Conservation (phyloP, 805 yeast species). For the Zygosaccharomyces bisporus region DNA sequence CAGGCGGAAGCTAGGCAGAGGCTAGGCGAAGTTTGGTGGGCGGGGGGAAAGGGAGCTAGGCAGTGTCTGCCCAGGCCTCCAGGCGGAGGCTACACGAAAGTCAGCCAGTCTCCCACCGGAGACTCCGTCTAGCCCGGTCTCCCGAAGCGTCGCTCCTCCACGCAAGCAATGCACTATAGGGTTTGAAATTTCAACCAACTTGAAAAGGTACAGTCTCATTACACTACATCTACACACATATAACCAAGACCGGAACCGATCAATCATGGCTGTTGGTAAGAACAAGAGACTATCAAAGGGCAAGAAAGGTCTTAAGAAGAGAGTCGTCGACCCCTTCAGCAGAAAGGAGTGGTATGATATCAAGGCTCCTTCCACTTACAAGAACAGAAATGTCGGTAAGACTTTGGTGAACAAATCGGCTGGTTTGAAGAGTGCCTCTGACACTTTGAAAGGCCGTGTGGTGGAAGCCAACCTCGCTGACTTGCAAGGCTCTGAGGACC, state of each 20-base stretch:
- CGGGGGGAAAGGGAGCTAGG: not conserved
- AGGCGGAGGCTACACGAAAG: not conserved
- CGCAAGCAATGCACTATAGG: conserved; percentile 1
- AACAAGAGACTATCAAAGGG: conserved; percentile 82
- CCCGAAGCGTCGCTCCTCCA: not conserved
- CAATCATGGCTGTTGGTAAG: conserved; percentile 75
- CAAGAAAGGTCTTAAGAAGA: conserved; percentile 98
- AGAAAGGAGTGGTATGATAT: conserved; percentile 98
- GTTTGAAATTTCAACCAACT: conserved; percentile 7
- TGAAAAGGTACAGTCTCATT: conserved; percentile 1
- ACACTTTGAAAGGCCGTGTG: conserved; percentile 96
- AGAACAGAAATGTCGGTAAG: conserved; percentile 98
- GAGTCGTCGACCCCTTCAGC: conserved; percentile 98
- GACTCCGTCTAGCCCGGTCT: not conserved
- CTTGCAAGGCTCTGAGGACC: conserved; percentile 98
- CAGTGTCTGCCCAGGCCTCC: not conserved
- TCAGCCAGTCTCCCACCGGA: not conserved
- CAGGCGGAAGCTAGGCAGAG: not conserved
- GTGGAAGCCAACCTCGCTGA: conserved; percentile 95
- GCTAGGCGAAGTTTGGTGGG: not conserved
- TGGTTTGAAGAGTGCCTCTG: conserved; percentile 97
- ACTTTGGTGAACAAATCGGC: conserved; percentile 97
- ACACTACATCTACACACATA: conserved; percentile 6
- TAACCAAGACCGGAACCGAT: conserved; percentile 18
- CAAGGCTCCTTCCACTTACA: conserved; percentile 98